Base-by-base conservation (phyloP, 371 early-diverging fungal genomes). In the Blakeslea trispora region DNA sequence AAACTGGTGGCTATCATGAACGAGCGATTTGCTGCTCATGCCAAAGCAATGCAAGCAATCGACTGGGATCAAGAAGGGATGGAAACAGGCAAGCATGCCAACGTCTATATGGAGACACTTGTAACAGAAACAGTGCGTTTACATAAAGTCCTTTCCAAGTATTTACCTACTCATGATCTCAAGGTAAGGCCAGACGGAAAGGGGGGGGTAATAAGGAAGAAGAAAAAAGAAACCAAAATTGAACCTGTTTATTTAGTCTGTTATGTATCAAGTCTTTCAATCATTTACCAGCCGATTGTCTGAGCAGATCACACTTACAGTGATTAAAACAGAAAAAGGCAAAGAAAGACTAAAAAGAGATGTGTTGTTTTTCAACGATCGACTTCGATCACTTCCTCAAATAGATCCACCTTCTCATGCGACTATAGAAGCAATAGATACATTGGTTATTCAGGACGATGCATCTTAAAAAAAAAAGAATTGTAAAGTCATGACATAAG, bases 1-100 rank as follows among this genome's bases (percentile, higher is more conserved):
- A 96, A 97, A 56, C 71, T 97, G 18, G 87, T 96, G 1, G 75
- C 88, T 1, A 96, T 97, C 51, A 96, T 97, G 97, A 80, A 89
- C 15, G 97, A 96, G 49, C 78, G 95, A 19, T 83, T 94, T 28
- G 68, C 72, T n/a, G 75, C 87, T 22, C 95, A 96, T 57, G 76
- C 83, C 19, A 77, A 81, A 21, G 75, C 82, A 43, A 79, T 94
- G 55, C 75, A 77, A 23, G 48, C 67, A 2, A 85, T 86, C 50
- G 66, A 85, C 22, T 93, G 92, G 92, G 94, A 92, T 54, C 73
- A 82, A 13, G 72, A 84, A 14, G 84, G 81, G 0, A 55, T 66
- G 57, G 47, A 52, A 21, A 55, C 65, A 0, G 81, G 76, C 1
- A 81, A 75, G 32, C 61, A 53, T 24, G 80, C 83, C 6, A 83